Conservation (phyloP, 768 basidiomycete species). For the Termitomyces sp. region DNA sequence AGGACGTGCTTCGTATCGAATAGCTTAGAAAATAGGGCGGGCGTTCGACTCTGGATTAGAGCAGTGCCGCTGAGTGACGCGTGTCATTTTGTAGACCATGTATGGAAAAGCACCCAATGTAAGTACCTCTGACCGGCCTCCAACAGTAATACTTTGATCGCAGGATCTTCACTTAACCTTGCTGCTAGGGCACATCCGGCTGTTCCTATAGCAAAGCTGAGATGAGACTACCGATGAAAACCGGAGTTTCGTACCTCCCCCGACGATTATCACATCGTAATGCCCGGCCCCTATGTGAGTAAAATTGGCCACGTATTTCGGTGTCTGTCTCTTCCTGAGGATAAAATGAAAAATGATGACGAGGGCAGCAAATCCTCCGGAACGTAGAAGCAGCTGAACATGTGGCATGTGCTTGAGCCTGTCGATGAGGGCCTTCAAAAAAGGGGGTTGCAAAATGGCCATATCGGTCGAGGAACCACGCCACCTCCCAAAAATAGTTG, state of each 20-base stretch:
- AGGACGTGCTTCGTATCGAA: slow-evolving; percentile 43
- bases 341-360: slow-evolving; percentile 19
- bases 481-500: background rate
- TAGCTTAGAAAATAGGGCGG: slow-evolving; percentile 34
- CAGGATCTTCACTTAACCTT: slow-evolving; percentile 49
- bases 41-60: slow-evolving; percentile 33
- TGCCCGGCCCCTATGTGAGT: slow-evolving; percentile 20
- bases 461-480: slow-evolving; percentile 4
- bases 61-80: slow-evolving; percentile 32
- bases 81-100: background rate
- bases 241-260: slow-evolving; percentile 35
- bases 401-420: slow-evolving; percentile 8
- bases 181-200: slow-evolving; percentile 57
- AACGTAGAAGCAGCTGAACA: slow-evolving; percentile 10
- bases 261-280: slow-evolving; percentile 48
- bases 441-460: slow-evolving; percentile 1
- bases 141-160: slow-evolving; percentile 45
- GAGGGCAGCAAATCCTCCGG: slow-evolving; percentile 18
- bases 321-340: slow-evolving; percentile 4
- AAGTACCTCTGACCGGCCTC: slow-evolving; percentile 62
- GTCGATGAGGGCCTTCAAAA: slow-evolving; percentile 3
- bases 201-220: slow-evolving; percentile 33
- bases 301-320: slow-evolving; percentile 21
- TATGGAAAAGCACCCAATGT: background rate
- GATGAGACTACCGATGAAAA: background rate